phyloP scores from a whole-genome alignment of 1,284 basidiomycete genomes.

The Boletus holoroseus region DNA sequence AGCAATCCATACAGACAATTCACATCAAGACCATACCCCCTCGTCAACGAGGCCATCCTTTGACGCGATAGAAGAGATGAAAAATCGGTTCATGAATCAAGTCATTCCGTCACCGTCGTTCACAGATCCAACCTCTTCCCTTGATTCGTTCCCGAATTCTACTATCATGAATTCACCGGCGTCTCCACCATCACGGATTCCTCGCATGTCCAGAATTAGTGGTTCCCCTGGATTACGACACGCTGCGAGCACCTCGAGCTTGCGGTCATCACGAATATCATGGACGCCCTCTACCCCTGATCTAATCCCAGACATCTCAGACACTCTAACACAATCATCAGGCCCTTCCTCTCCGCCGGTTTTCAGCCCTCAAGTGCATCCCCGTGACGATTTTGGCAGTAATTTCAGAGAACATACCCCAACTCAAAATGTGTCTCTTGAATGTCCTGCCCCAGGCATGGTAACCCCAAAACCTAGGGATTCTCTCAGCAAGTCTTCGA shows the following conservation, averaged over 20 bases:
- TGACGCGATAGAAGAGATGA: slow-evolving; percentile 62
- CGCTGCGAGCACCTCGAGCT: slow-evolving; percentile 28
- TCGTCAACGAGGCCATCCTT: slow-evolving; percentile 34
- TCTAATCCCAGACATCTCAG: slow-evolving; percentile 56
- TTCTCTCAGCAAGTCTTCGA: slow-evolving; percentile 20
- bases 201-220: slow-evolving; percentile 24
- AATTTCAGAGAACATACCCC: slow-evolving; percentile 11
- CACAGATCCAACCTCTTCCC: slow-evolving; percentile 18
- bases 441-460: slow-evolving; percentile 9
- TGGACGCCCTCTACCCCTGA: slow-evolving; percentile 51
- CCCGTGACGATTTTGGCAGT: slow-evolving; percentile 13
- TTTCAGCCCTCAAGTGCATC: slow-evolving; percentile 29
- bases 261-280: slow-evolving; percentile 28
- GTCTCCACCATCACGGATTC: slow-evolving; percentile 30
- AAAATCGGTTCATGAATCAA: slow-evolving; percentile 47
- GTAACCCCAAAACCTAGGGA: slow-evolving; percentile 27
- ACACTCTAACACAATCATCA: slow-evolving; percentile 52
- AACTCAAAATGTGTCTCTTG: slow-evolving; percentile 6
- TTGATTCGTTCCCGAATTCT: slow-evolving; percentile 8
- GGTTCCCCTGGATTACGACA: slow-evolving; percentile 30
- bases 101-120: slow-evolving; percentile 31
- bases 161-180: slow-evolving; percentile 9
- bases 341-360: slow-evolving; percentile 51
- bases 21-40: slow-evolving; percentile 23
- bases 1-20: slow-evolving; percentile 1